Evolutionary conservation across 140 eudicot species (phyloP).

Genomic region (Cichorium intybus): DNA sequence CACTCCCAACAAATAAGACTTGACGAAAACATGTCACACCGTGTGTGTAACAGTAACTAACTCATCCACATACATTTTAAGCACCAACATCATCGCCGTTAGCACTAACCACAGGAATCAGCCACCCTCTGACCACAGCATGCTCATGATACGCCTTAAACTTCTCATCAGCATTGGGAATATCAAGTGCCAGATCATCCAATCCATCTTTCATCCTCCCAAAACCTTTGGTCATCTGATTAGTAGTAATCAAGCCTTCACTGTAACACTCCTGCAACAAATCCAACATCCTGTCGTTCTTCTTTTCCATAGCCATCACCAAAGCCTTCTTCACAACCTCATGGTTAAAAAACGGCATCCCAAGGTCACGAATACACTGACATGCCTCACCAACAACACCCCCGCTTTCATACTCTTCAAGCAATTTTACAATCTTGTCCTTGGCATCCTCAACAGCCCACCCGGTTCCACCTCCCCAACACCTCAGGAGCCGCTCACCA

Average conservation of each 20-base stretch:
- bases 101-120: constrained; percentile 39
- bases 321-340: constrained; percentile 94
- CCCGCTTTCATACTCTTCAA: constrained; percentile 81
- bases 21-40: not conserved
- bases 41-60: not conserved
- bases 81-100: constrained; percentile 25
- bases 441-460: constrained; percentile 99
- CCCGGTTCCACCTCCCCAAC: constrained; percentile 99
- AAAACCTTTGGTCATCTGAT: constrained; percentile 93
- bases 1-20: constrained; percentile 15
- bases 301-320: constrained; percentile 98
- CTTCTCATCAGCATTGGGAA: constrained; percentile 74
- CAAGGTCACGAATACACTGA: constrained; percentile 81
- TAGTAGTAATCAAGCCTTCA: constrained; percentile 86
- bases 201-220: constrained; percentile 77
- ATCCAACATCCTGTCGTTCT: constrained; percentile 82
- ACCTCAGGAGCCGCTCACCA: constrained; percentile 88
- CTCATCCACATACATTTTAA: constrained; percentile 19
- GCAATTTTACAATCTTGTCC: constrained; percentile 80
- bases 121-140: constrained; percentile 71
- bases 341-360: constrained; percentile 92
- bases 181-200: constrained; percentile 89
- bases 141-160: constrained; percentile 52
- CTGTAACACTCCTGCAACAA: constrained; percentile 74
- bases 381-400: constrained; percentile 88